A percentile compares a stretch with the other conserved stretches of the same genome.
Conservation (phyloP, 208 protist genomes). For the Crithidia acanthocephali region DNA sequence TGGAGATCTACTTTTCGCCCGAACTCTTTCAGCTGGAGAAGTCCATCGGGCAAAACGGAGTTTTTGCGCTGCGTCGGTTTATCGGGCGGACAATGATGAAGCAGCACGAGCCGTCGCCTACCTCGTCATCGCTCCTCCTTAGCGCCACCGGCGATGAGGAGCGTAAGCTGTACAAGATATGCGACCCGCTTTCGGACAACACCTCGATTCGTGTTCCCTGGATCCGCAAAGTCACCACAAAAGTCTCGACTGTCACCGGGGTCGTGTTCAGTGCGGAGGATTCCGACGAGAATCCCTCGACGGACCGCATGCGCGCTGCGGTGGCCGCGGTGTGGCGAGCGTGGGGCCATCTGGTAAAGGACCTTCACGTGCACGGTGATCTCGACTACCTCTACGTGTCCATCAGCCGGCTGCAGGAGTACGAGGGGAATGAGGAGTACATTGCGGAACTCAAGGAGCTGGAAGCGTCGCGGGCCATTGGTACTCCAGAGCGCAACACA, state of each 20-base stretch:
- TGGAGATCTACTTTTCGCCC: slow-evolving; percentile 88
- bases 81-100: slow-evolving; percentile 74
- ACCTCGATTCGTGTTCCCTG: slow-evolving; percentile 61
- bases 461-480: slow-evolving; percentile 28
- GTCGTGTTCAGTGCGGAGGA: slow-evolving; percentile 50
- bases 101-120: slow-evolving; percentile 79
- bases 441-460: slow-evolving; percentile 48
- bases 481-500: neutral
- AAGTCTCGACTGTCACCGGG: slow-evolving; percentile 52
- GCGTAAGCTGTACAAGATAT: slow-evolving; percentile 38
- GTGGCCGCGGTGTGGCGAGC: slow-evolving; percentile 72
- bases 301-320: slow-evolving; percentile 56
- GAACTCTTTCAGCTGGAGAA: slow-evolving; percentile 78
- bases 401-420: slow-evolving; percentile 67
- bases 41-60: slow-evolving; percentile 56
- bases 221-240: slow-evolving; percentile 49
- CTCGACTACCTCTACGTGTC: slow-evolving; percentile 81
- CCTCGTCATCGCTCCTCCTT: slow-evolving; percentile 65
- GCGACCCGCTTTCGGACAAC: slow-evolving; percentile 14
- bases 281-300: slow-evolving; percentile 31
- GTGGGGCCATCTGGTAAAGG: slow-evolving; percentile 90
- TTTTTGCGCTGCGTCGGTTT: slow-evolving; percentile 71
- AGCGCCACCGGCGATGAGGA: slow-evolving; percentile 42
- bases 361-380: slow-evolving; percentile 85
- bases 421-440: slow-evolving; percentile 51